Base-by-base conservation (phyloP, 345 rosid genomes). In the Gossypium ekmanianum region DNA sequence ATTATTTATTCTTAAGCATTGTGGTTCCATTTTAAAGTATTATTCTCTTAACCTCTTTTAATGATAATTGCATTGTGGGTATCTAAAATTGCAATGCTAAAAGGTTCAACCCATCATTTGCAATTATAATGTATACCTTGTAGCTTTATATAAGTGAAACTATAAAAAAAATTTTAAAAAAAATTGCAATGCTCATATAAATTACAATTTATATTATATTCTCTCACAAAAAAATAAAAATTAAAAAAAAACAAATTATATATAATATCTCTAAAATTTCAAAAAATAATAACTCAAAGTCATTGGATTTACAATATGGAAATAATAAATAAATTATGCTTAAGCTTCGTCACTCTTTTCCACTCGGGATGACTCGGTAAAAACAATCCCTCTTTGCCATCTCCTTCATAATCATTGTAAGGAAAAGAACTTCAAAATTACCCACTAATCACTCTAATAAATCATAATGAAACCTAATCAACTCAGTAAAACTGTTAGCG, bases 281-380 rank as follows among this genome's bases (percentile, higher is more conserved):
- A 72, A 55, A 34, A 78, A 73, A 78, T 76, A 78, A 73, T 65
- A 43, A 41, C 65, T 67, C 41, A 76, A 48, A 72, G 66, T 78
- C 68, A 44, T 65, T 27, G 45, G 39, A 80, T 85, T 83, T 81
- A 83, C 86, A 85, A 66, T 61, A 70, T 73, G 75, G 24, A n/a
- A 61, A 27, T 11, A 22, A 52, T 55, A 43, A 74, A 48, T n/a
- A 39, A 39, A 68, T 7, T 22, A 67, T 47, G 41, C 18, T 67
- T 67, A 67, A 47, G 14, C 54, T 34, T 13, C 44, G 14, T 2
- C 29, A 50, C 13, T 27, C 51, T 39, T 72, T 24, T 55, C 26
- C 71, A 76, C 81, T 79, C 71, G 80, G 85, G 86, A 85, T 78
- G 87, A 81, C 85, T 77, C 79, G 81, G 81, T 69, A 56, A 74